Evolutionary conservation across 805 yeast genomes (phyloP).

Genomic region (Metschnikowia henanensis): DNA sequence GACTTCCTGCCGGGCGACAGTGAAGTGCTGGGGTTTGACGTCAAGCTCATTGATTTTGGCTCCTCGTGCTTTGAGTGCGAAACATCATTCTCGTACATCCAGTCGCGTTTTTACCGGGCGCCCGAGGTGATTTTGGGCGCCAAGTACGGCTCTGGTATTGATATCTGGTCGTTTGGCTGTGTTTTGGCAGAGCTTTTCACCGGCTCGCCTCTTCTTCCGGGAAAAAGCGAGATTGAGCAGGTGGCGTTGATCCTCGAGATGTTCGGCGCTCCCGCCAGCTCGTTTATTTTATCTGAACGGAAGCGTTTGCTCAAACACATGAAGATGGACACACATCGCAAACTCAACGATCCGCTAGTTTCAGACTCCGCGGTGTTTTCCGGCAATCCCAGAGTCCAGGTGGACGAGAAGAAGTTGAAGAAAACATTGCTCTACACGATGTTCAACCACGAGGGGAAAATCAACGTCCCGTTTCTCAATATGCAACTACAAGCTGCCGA

Average conservation of each 20-base stretch:
- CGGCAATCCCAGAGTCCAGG: conserved; percentile 6
- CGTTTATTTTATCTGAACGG: conserved; percentile 40
- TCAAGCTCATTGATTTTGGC: conserved; percentile 84
- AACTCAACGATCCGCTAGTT: conserved; percentile 14
- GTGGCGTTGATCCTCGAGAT: conserved; percentile 42
- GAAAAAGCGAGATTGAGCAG: conserved; percentile 47
- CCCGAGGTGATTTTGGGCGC: conserved; percentile 77
- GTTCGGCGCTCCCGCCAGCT: conserved; percentile 48
- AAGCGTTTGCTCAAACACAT: conserved; percentile 30
- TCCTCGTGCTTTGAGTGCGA: conserved; percentile 51
- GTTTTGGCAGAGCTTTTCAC: conserved; percentile 42
- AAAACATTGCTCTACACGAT: conserved; percentile 37
- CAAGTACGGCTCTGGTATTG: conserved; percentile 56
- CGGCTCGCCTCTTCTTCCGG: conserved; percentile 19
- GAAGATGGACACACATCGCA: conserved; percentile 14
- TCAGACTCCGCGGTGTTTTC: conserved; percentile 10
- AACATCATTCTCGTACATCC: conserved; percentile 50
- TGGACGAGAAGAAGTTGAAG: conserved; percentile 33
- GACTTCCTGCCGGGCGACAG: conserved; percentile 12
- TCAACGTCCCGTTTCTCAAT: conserved; percentile 35
- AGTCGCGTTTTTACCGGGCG: conserved; percentile 73
- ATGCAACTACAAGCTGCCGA: conserved; percentile 21
- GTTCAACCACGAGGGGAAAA: conserved; percentile 40
- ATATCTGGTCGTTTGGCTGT: conserved; percentile 93
- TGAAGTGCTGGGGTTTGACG: conserved; percentile 41